A percentile compares a stretch with the other conserved stretches of the same genome.
phyloP scores from a whole-genome alignment of 1,139 yeast species.

The Yamadazyma dendronema region DNA sequence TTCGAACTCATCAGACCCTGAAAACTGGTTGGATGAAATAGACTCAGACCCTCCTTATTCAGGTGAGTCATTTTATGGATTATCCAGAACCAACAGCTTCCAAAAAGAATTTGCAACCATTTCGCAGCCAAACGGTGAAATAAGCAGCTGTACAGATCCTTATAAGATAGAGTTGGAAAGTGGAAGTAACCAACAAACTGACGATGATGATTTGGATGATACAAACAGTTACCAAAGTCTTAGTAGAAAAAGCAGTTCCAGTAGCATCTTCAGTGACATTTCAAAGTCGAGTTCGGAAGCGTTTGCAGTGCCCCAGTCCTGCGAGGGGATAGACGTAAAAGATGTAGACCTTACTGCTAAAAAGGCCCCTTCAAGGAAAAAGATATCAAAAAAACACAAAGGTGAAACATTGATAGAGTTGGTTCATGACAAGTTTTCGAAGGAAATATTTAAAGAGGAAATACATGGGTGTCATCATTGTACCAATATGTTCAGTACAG shows the following conservation, averaged over 20 bases:
- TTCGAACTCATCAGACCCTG: not conserved
- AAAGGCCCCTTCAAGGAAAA: not conserved
- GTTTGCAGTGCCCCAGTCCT: no score
- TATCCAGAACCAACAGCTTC: not conserved
- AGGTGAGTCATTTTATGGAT: not conserved
- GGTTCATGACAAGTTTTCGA: not conserved
- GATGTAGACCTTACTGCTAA: no score
- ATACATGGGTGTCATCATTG: slow-evolving; percentile 12
- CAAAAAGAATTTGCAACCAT: not conserved
- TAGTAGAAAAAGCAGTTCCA: not conserved
- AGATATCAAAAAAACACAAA: not conserved
- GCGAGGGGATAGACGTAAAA: no score
- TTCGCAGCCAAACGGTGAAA: no score
- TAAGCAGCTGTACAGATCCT: no score
- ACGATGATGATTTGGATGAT: not conserved
- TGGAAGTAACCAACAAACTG: no score
- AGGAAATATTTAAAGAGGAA: slow-evolving; percentile 2
- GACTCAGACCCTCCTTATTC: not conserved
- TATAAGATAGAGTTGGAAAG: no score
- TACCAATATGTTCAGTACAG: slow-evolving; percentile 2
- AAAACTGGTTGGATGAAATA: not conserved
- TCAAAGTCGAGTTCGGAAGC: not conserved
- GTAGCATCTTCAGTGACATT: not conserved
- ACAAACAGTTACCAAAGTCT: not conserved
- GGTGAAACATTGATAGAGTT: not conserved